phyloP scores from a whole-genome alignment of 176 grass and related monocot genomes.

The Oropetium thomaeum region DNA sequence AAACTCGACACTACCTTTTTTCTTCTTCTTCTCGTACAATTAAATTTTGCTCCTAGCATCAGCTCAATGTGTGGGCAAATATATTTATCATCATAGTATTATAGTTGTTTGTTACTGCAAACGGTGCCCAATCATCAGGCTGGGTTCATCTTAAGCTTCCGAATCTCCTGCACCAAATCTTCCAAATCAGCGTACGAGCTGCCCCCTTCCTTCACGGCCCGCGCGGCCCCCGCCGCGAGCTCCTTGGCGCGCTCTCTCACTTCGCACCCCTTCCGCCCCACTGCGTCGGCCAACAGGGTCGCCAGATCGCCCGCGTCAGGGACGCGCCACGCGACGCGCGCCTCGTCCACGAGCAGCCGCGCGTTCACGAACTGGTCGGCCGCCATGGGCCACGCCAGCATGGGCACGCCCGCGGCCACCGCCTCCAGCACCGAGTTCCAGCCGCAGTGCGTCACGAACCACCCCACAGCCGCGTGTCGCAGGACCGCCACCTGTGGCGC shows the following conservation, averaged over 20 bases:
- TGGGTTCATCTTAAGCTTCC: background rate
- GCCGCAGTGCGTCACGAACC: constrained; percentile 68
- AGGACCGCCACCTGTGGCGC: constrained; percentile 66
- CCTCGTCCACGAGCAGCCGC: constrained; percentile 55
- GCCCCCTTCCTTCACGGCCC: constrained; percentile 35
- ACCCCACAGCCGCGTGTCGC: constrained; percentile 56
- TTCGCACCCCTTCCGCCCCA: constrained; percentile 22
- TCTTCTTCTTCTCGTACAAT: background rate
- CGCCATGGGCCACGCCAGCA: constrained; percentile 70
- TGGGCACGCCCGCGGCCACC: constrained; percentile 54
- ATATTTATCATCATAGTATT: background rate
- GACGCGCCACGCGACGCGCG: constrained; percentile 24
- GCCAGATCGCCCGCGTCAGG: constrained; percentile 47
- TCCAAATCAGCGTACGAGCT: constrained; percentile 42
- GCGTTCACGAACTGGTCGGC: constrained; percentile 78
- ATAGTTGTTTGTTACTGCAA: background rate
- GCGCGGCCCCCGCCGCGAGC: constrained; percentile 32
- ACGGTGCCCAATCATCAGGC: too few species aligned
- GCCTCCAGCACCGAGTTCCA: constrained; percentile 73
- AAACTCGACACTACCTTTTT: background rate
- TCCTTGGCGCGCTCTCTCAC: constrained; percentile 32
- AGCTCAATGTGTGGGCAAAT: background rate
- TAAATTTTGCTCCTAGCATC: background rate
- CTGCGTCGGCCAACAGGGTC: constrained; percentile 21
- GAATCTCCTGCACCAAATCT: constrained; percentile 1